phyloP scores from a whole-genome alignment of 257 asterid genomes.

The Forsythia viridissima region DNA sequence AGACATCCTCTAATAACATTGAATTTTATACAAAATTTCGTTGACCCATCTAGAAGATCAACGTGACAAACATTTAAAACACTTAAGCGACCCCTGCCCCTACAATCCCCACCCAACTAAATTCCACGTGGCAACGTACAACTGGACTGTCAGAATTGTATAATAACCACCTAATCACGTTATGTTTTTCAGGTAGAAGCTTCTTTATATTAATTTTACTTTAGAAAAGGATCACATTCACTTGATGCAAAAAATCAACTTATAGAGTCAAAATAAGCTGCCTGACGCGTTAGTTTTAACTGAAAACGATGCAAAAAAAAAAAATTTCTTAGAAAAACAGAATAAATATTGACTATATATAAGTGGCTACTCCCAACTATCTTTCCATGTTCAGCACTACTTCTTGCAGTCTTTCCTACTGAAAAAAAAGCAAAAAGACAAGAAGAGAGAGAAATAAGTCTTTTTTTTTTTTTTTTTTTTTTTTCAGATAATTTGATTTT shows the following conservation, averaged over 20 bases:
- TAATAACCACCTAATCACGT: neutral
- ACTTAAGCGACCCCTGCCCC: no score
- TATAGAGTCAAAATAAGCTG: constrained; percentile 12
- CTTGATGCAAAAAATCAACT: neutral
- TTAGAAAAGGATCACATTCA: neutral
- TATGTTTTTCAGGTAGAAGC: constrained; percentile 16
- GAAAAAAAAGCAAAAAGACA: neutral
- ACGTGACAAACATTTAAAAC: no score
- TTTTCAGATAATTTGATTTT: neutral
- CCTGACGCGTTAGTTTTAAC: constrained; percentile 13
- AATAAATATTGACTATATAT: neutral
- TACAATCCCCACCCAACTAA: neutral
- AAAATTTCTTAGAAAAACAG: no score
- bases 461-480: neutral
- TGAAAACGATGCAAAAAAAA: no score
- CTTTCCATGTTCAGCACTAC: neutral
- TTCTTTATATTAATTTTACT: neutral
- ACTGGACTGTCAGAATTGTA: neutral
- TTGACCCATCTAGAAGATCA: no score
- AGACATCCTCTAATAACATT: no score
- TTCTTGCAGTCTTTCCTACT: neutral
- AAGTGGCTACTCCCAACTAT: neutral
- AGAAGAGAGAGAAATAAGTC: neutral
- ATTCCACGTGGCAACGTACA: neutral
- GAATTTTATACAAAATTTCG: no score